Percentiles rank a stretch among this genome's conserved stretches.
Evolutionary conservation across 805 yeast genomes (phyloP).

Genomic region (Candida patagonica): DNA sequence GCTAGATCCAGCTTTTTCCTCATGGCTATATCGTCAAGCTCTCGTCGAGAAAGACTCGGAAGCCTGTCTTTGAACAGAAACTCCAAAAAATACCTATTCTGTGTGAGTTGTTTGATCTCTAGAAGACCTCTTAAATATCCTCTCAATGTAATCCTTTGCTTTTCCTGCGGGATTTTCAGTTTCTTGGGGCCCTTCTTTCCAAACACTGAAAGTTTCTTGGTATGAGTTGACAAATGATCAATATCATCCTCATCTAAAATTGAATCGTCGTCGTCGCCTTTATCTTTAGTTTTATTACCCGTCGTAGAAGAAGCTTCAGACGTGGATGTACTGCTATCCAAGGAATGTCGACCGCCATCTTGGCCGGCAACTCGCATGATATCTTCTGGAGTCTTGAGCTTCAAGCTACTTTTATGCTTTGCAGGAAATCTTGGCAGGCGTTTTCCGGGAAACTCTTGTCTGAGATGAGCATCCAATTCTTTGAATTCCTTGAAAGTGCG

Average conservation of each 20-base stretch:
- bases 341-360: not conserved
- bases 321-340: not conserved
- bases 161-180: constrained; percentile 53
- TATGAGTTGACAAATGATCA: not conserved
- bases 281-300: constrained; percentile 17
- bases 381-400: constrained; percentile 12
- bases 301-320: not conserved
- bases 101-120: constrained; percentile 45
- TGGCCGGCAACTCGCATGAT: not conserved
- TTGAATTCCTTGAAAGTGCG: constrained; percentile 64
- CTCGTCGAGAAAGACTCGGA: constrained; percentile 31
- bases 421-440: constrained; percentile 51
- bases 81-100: constrained; percentile 40
- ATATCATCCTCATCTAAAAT: not conserved
- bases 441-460: constrained; percentile 56
- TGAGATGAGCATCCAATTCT: constrained; percentile 42
- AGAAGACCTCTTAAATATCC: constrained; percentile 54
- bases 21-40: constrained; percentile 45
- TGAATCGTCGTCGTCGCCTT: constrained; percentile 16
- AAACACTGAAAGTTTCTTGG: not conserved
- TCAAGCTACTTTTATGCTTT: constrained; percentile 34
- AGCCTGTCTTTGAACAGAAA: constrained; percentile 43
- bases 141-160: constrained; percentile 65
- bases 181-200: not conserved
- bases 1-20: constrained; percentile 57